Conservation (phyloP, 257 asterid species). For the Misopates orontium region DNA sequence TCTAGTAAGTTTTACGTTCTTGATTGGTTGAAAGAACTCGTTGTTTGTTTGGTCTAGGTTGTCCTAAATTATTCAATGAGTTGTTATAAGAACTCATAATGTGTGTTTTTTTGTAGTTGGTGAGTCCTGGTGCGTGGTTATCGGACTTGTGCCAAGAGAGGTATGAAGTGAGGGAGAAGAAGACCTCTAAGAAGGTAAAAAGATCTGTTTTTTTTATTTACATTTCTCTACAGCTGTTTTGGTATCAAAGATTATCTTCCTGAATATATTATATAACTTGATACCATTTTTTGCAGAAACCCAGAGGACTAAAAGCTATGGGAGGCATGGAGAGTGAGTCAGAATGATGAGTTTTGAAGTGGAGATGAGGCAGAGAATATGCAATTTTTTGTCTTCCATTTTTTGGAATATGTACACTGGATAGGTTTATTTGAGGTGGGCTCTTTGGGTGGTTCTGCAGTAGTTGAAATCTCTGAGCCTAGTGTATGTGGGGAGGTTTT, state of each 20-base stretch:
- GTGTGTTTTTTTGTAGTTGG: conserved; percentile 30
- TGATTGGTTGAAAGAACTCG: not conserved
- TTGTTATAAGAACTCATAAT: not conserved
- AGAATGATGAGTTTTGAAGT: conserved; percentile 38
- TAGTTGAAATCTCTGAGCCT: not conserved
- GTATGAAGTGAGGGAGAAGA: conserved; percentile 88
- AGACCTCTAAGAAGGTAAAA: conserved; percentile 62
- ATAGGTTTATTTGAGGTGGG: conserved; percentile 15
- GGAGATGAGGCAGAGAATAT: not conserved
- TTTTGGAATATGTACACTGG: conserved; percentile 27
- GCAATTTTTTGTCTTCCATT: conserved; percentile 22
- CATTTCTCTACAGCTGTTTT: no score
- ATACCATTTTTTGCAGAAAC: conserved; percentile 56
- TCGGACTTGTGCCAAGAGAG: conserved; percentile 74
- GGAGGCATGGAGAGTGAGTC: conserved; percentile 81
- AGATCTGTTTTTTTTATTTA: no score
- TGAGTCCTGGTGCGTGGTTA: conserved; percentile 79
- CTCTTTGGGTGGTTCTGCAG: conserved; percentile 3
- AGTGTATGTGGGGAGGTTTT: conserved; percentile 7
- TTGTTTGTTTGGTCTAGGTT: not conserved
- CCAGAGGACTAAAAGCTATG: conserved; percentile 78
- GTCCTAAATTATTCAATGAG: conserved; percentile 1
- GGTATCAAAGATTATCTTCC: no score
- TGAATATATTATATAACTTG: no score
- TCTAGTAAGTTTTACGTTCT: conserved; percentile 43